Percentiles rank a stretch among this genome's conserved stretches.
Evolutionary conservation across 208 protist species (phyloP).

Genomic region (Leishmania martiniquensis): DNA sequence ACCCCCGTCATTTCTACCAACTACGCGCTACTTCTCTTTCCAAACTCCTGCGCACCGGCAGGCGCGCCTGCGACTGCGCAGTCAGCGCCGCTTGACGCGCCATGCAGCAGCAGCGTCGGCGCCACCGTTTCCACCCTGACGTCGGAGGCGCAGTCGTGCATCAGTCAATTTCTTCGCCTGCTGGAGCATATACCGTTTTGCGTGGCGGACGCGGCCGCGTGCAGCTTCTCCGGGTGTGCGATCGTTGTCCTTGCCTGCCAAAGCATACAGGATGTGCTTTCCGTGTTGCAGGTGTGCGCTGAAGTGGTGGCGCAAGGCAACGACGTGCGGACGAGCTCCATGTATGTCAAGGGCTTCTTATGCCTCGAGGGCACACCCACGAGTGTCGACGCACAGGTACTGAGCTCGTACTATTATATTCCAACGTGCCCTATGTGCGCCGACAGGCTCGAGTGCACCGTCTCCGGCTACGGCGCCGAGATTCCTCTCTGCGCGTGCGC

Average conservation of each 20-base stretch:
- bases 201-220: constrained; percentile 58
- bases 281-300: constrained; percentile 44
- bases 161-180: constrained; percentile 27
- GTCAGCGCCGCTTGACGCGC: not conserved
- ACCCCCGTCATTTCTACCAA: constrained; percentile 77
- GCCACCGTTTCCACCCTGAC: constrained; percentile 9
- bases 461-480: constrained; percentile 57
- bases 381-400: constrained; percentile 5
- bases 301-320: constrained; percentile 35
- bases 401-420: constrained; percentile 69
- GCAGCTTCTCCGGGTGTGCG: constrained; percentile 50
- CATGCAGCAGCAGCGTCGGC: not conserved
- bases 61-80: not conserved
- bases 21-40: constrained; percentile 70
- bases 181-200: constrained; percentile 26
- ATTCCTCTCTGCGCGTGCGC: constrained; percentile 51
- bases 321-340: constrained; percentile 33
- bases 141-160: constrained; percentile 38
- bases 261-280: constrained; percentile 52
- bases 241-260: constrained; percentile 50
- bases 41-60: constrained; percentile 24
- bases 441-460: constrained; percentile 71
- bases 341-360: constrained; percentile 47
- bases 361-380: constrained; percentile 28
- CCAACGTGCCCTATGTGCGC: constrained; percentile 80